Conservation (phyloP, 2,329 filamentous ascomycete genomes). For the Cucurbitaria berberidis region DNA sequence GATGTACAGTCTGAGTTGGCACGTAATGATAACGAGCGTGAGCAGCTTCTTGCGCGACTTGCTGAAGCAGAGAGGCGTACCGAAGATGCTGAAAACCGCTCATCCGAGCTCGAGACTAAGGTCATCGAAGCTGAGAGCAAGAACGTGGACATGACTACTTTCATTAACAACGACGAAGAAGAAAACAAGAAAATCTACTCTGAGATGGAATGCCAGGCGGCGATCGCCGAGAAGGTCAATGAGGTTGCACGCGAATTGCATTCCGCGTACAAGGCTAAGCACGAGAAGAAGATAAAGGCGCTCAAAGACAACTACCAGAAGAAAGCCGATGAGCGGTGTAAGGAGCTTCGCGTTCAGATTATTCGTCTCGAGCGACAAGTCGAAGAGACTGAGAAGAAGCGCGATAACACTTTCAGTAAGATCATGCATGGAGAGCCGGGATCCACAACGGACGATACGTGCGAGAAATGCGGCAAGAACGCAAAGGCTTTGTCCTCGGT, state of each 20-base stretch:
- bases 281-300: constrained; percentile 92
- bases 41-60: constrained; percentile 75
- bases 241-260: constrained; percentile 78
- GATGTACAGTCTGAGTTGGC: constrained; percentile 84
- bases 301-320: constrained; percentile 82
- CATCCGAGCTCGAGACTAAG: constrained; percentile 68
- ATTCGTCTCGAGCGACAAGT: constrained; percentile 75
- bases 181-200: constrained; percentile 46
- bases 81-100: constrained; percentile 76
- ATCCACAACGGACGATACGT: constrained; percentile 10
- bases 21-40: constrained; percentile 77
- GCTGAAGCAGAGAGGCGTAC: constrained; percentile 76
- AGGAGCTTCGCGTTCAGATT: constrained; percentile 75
- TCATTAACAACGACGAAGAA: constrained; percentile 46
- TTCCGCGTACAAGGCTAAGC: constrained; percentile 92
- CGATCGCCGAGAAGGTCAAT: constrained; percentile 91
- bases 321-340: constrained; percentile 86
- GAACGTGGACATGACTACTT: constrained; percentile 73
- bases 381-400: constrained; percentile 70
- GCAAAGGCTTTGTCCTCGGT: constrained; percentile 6
- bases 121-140: constrained; percentile 64
- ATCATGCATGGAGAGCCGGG: constrained; percentile 42
- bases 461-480: constrained; percentile 21
- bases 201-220: constrained; percentile 58
- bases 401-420: constrained; percentile 70